phyloP scores from a whole-genome alignment of 345 rosid genomes.

The Gossypium mustelinum region DNA sequence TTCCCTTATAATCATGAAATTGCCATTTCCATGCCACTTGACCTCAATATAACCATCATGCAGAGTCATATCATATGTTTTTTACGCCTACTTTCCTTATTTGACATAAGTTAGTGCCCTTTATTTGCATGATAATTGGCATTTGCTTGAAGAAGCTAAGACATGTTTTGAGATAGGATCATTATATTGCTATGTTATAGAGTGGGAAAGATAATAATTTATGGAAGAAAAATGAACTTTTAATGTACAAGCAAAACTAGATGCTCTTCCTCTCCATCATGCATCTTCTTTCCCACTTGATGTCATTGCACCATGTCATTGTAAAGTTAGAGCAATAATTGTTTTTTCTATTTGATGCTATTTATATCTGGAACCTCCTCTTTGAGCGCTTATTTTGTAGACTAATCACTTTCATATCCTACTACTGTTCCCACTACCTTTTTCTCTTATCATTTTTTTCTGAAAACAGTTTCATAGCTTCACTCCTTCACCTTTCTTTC shows the following conservation, averaged over 20 bases:
- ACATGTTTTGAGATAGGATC: neutral
- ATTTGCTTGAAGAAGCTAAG: neutral
- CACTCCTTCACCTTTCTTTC: neutral
- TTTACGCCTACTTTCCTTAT: no score
- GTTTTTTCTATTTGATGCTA: no score
- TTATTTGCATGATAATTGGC: neutral
- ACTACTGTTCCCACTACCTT: neutral
- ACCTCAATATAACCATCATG: no score
- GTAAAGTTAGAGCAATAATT: no score
- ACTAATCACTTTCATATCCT: neutral
- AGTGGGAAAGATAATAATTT: neutral
- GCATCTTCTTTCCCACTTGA: no score
- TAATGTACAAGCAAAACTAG: neutral
- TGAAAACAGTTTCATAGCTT: neutral
- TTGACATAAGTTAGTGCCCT: no score
- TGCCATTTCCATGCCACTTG: no score
- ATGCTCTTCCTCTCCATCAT: no score
- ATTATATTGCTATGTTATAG: neutral
- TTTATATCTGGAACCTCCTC: neutral
- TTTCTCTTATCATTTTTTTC: neutral
- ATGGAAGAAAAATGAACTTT: slow-evolving; percentile 1
- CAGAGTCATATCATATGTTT: no score
- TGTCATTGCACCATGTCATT: no score
- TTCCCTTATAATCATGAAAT: neutral
- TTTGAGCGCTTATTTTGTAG: neutral